Evolutionary conservation across 495 filamentous ascomycete species (phyloP).

Genomic region (Pseudomonodictys pantanalensis): DNA sequence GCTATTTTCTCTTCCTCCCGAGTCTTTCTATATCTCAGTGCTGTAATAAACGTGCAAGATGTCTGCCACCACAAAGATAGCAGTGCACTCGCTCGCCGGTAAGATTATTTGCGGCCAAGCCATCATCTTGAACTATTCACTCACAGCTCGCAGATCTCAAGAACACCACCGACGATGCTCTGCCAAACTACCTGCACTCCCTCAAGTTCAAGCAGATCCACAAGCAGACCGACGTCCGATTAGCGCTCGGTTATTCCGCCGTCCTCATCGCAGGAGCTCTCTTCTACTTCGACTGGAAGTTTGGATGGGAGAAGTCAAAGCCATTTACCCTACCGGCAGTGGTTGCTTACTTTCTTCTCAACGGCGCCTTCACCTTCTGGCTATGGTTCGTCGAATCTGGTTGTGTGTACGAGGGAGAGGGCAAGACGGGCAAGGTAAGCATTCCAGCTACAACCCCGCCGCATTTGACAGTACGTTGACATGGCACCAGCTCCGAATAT

Average conservation of each 20-base stretch:
- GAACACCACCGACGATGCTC: conserved; percentile 90
- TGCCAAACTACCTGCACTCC: conserved; percentile 84
- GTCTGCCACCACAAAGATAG: conserved; percentile 50
- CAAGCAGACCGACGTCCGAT: conserved; percentile 73
- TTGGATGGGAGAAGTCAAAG: conserved; percentile 83
- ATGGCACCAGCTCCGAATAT: conserved; percentile 44
- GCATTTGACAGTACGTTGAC: neutral
- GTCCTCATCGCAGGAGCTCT: conserved; percentile 74
- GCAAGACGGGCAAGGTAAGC: conserved; percentile 56
- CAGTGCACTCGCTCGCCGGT: conserved; percentile 68
- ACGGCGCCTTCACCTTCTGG: conserved; percentile 78
- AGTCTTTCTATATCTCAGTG: conserved; percentile 21
- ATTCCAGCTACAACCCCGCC: neutral
- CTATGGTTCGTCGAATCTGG: conserved; percentile 81
- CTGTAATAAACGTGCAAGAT: conserved; percentile 27
- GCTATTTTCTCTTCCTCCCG: conserved; percentile 29
- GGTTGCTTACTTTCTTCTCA: conserved; percentile 72
- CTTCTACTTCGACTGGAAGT: conserved; percentile 86
- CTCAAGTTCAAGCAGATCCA: conserved; percentile 81
- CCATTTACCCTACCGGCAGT: conserved; percentile 73
- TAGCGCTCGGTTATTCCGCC: conserved; percentile 77
- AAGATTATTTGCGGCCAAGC: conserved; percentile 21
- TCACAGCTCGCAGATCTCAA: conserved; percentile 69
- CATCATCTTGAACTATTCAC: conserved; percentile 1
- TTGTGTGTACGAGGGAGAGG: conserved; percentile 71